Percentiles rank a stretch among this genome's conserved stretches.
Evolutionary conservation across 2,329 filamentous ascomycete genomes (phyloP).

Genomic region (Fusarium oligoseptatum): DNA sequence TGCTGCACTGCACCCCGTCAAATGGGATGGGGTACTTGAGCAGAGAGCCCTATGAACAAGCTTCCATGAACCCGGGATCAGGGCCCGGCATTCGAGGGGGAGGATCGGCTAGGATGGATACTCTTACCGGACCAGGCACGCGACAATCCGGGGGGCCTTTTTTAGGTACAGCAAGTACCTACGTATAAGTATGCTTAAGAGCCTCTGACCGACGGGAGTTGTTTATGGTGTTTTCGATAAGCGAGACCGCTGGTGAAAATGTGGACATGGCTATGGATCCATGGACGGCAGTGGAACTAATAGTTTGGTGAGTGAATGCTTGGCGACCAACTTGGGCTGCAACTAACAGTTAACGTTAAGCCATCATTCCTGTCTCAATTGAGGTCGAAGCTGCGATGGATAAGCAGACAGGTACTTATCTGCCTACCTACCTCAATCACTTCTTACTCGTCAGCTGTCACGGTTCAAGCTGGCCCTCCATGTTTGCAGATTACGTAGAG

Average conservation of each 20-base stretch:
- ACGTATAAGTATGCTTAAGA: background rate
- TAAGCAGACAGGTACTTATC: background rate
- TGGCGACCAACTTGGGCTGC: background rate
- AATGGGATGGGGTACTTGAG: too few relatives aligned
- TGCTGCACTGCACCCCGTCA: constrained; percentile 1
- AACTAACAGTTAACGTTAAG: background rate
- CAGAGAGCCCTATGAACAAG: background rate
- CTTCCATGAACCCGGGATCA: constrained; percentile 9
- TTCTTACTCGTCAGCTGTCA: background rate
- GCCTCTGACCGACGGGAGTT: background rate
- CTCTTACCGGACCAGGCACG: constrained; percentile 1
- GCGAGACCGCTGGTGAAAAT: background rate
- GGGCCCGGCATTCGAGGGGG: constrained; percentile 3
- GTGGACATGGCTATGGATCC: constrained; percentile 3
- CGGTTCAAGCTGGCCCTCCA: background rate
- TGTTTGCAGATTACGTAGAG: constrained; percentile 1
- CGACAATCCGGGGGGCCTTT: background rate
- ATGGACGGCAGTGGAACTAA: background rate
- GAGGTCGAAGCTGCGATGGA: background rate
- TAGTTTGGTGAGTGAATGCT: background rate
- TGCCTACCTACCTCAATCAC: background rate
- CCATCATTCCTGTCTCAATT: background rate
- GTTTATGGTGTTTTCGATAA: background rate
- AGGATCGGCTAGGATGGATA: background rate
- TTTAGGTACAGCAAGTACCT: background rate